Evolutionary conservation across 2,329 filamentous ascomycete species (phyloP), one percentile per base, ranked within the genome.

Genomic region (Epichloe gansuensis): DNA sequence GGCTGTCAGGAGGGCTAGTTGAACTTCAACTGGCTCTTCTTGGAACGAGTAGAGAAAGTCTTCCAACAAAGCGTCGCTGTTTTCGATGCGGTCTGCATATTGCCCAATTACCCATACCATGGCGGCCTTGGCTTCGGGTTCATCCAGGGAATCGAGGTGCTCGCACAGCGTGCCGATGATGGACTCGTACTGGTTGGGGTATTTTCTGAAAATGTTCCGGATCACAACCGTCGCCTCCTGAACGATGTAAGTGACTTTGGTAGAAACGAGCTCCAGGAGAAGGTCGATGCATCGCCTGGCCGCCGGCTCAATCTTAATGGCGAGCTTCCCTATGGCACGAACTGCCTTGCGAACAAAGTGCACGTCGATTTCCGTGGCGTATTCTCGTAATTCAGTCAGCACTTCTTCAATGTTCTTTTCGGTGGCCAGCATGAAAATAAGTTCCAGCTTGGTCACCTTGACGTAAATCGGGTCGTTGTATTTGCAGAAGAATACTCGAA

Each of bases 51-150:
- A 91, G 8, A 98, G 68, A 66, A 97, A 98, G 66, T 98, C 93
- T 61, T 98, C 91, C 8, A 98, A 77, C 2, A 98, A 76, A 0
- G 85, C 87, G 60, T 97, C 93, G 15, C 88, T 93, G 67, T 98
- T 97, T 66, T 98, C 93, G 60, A 98, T 98, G 44, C 93, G 85
- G 64, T 94, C 89, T 9, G 93, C 93, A 62, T 98, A 98, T 66
- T 98, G 89, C 2, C 93, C 93, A 64, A 98, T 98, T 38, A 98
- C 93, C 93, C 93, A 98, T 44, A 98, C 93, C 82, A 98, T 95
- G 53, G 93, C 93, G 2, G 93, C 90, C 67, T 98, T 98, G 45
- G 93, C 93, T 68, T 98, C 93, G 2, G 93, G 91, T 66, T 98
- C 93, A 66, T 98, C 93, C 47, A 98, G 74, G 4, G 90, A 95